Evolutionary conservation across 2,329 filamentous ascomycete genomes (phyloP).

Genomic region (Albophoma yamanashiensis): DNA sequence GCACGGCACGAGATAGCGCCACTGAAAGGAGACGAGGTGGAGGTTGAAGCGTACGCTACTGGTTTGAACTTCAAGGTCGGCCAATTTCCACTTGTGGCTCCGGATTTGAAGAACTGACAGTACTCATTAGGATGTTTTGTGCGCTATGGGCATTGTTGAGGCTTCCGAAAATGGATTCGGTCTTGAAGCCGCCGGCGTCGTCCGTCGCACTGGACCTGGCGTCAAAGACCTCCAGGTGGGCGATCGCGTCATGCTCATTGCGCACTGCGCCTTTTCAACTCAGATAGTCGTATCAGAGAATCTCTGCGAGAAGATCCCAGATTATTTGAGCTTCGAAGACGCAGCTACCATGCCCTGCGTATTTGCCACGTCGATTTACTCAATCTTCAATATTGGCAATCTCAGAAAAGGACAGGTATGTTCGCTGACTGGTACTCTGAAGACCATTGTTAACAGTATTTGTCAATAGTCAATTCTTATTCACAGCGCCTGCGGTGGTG

Average conservation of each 20-base stretch:
- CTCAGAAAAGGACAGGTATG: neutral
- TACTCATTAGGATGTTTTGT: neutral
- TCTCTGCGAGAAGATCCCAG: neutral
- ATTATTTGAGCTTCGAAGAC: neutral
- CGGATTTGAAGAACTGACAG: neutral
- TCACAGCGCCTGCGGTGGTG: neutral
- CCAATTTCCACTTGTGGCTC: no score
- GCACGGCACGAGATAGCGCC: no score
- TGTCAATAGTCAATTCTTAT: neutral
- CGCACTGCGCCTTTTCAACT: neutral
- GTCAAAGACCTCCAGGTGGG: neutral
- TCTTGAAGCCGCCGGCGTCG: neutral
- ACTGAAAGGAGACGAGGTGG: conserved; percentile 12
- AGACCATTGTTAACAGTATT: neutral
- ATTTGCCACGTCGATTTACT: neutral
- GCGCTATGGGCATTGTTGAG: neutral
- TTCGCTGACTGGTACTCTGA: neutral
- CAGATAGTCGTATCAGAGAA: neutral
- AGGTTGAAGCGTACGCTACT: conserved; percentile 19
- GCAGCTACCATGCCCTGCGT: neutral
- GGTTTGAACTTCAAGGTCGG: conserved; percentile 20
- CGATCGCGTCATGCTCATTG: neutral
- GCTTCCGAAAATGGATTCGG: neutral
- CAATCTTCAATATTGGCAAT: neutral
- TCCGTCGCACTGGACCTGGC: neutral